Evolutionary conservation across 305 asterid species (phyloP).

Genomic region (Fraxinus sp.): DNA sequence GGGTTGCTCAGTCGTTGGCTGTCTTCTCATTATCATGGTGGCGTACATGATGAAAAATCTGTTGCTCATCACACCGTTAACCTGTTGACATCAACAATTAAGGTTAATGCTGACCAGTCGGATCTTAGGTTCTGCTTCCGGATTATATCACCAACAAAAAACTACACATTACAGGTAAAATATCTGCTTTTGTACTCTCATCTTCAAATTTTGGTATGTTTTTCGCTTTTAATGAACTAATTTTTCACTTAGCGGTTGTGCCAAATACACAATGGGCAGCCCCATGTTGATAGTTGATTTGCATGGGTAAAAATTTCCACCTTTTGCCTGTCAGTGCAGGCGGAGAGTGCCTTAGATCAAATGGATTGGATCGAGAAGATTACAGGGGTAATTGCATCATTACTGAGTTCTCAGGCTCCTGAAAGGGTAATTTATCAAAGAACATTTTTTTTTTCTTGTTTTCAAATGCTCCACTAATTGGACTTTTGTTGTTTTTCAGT

Average conservation of each 20-base stretch:
- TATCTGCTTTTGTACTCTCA: slow-evolving; percentile 29
- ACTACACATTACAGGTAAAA: slow-evolving; percentile 88
- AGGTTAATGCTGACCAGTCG: slow-evolving; percentile 98
- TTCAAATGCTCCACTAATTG: slow-evolving; percentile 20
- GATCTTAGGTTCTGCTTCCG: slow-evolving; percentile 98
- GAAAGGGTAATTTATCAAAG: slow-evolving; percentile 63
- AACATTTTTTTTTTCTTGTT: background rate
- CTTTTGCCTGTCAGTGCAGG: slow-evolving; percentile 63
- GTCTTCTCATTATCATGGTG: slow-evolving; percentile 97
- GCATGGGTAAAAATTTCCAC: slow-evolving; percentile 25
- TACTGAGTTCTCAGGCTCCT: slow-evolving; percentile 94
- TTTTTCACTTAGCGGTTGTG: background rate
- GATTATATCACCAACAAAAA: slow-evolving; percentile 96
- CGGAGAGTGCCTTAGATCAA: slow-evolving; percentile 97
- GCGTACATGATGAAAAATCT: slow-evolving; percentile 97
- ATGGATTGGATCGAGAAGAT: slow-evolving; percentile 99
- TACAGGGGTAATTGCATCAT: slow-evolving; percentile 96
- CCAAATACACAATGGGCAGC: background rate
- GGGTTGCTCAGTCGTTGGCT: slow-evolving; percentile 97
- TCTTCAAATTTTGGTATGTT: slow-evolving; percentile 5
- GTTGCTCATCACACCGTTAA: slow-evolving; percentile 99
- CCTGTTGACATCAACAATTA: slow-evolving; percentile 97
- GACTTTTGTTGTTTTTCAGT: slow-evolving; percentile 42
- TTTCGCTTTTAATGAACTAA: slow-evolving; percentile 3
- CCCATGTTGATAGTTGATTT: slow-evolving; percentile 25